These are phyloP conservation scores for Podospora australis DNA, from an alignment of 495 filamentous ascomycete genomes.

Conservation along the genomic window DNA sequence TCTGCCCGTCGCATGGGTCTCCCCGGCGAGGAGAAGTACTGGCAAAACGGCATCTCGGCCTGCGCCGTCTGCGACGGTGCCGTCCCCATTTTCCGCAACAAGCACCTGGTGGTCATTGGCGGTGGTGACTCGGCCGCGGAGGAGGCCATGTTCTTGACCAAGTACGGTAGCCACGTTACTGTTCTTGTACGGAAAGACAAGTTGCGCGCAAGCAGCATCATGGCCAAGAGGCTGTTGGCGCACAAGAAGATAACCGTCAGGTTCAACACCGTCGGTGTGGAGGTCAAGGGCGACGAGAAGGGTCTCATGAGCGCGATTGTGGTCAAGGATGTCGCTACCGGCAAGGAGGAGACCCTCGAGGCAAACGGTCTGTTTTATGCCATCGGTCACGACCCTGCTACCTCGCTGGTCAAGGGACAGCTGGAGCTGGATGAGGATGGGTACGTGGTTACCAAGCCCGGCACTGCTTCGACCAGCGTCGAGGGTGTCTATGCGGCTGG, in stretches of 20 bases:
- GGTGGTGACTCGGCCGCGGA: conserved; percentile 96
- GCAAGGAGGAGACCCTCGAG: conserved; percentile 70
- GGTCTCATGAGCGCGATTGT: conserved; percentile 80
- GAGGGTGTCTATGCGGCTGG: conserved; percentile 95
- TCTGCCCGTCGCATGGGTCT: conserved; percentile 78
- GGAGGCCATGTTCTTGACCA: conserved; percentile 94
- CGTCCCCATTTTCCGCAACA: conserved; percentile 94
- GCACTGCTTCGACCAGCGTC: conserved; percentile 79
- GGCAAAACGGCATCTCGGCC: conserved; percentile 93
- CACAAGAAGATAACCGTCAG: conserved; percentile 85
- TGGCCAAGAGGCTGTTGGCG: conserved; percentile 74
- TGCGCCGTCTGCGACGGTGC: conserved; percentile 98
- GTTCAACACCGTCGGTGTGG: conserved; percentile 73
- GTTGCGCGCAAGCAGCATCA: conserved; percentile 81
- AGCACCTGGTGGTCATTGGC: conserved; percentile 91
- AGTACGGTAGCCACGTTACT: conserved; percentile 91
- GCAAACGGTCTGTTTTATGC: conserved; percentile 97
- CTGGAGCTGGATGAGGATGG: conserved; percentile 75
- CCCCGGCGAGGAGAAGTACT: conserved; percentile 86
- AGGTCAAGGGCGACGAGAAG: conserved; percentile 78
- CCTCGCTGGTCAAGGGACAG: conserved; percentile 76
- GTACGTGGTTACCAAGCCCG: conserved; percentile 84
- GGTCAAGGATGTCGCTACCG: conserved; percentile 71
- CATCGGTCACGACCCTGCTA: conserved; percentile 94
- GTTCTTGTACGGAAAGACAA: conserved; percentile 84